Evolutionary conservation across 495 filamentous ascomycete genomes (phyloP), one percentile per base, ranked within the genome.

Genomic region (Xylaria acuta): DNA sequence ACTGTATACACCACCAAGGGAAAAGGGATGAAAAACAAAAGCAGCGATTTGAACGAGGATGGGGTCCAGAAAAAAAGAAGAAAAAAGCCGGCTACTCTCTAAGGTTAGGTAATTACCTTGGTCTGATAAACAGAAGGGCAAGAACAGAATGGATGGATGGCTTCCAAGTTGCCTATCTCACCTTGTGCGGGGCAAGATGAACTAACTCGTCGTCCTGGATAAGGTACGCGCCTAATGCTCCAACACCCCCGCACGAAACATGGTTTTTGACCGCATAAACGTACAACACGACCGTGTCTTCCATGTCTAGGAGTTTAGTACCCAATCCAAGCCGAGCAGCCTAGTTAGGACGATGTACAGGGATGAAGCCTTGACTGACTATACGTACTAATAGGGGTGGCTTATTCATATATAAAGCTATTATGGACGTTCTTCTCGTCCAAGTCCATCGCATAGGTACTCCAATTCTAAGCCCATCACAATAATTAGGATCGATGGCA

Each of bases 171-270:
- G 11, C 38, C 38, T 7, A 51, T 25, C 47, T 56, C 53, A 56
- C 16, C 25, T 56, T 6, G 27, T 38, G 58, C 18, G 32, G 58
- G 32, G 58, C 58, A 36, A 38, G 53, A 27, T 14, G 6, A 54
- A 11, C 51, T 14, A 47, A 5, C 43, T n/a, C n/a, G n/a, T n/a
- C n/a, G n/a, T n/a, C n/a, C n/a, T n/a, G n/a, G n/a, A n/a, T n/a
- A n/a, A n/a, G n/a, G n/a, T n/a, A n/a, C n/a, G n/a, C n/a, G n/a
- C n/a, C n/a, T n/a, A n/a, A n/a, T n/a, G n/a, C n/a, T n/a, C n/a
- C n/a, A n/a, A n/a, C n/a, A n/a, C n/a, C 47, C 45, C 47, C 47
- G 47, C 47, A 51, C n/a, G 47, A 51, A 51, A 51, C 47, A 51
- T n/a, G 5, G 43, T 22, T 51, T 51, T 25, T 11, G 20, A 27